These are phyloP conservation scores for Didymella sp. DNA, from an alignment of 2,329 filamentous ascomycete species.

Conservation along the genomic window DNA sequence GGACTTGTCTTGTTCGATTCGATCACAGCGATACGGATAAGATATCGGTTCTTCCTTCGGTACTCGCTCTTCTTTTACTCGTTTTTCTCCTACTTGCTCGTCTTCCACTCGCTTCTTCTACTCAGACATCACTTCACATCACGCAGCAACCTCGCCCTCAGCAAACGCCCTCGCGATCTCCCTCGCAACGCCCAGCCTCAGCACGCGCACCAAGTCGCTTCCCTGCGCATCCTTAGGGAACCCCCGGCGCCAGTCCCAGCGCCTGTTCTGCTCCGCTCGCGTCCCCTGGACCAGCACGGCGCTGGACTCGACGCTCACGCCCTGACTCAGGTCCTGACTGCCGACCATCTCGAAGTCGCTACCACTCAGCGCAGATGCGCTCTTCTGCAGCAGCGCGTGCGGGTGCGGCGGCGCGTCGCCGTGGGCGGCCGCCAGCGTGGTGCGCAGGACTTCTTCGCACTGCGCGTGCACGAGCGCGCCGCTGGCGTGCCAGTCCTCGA, in stretches of 20 bases:
- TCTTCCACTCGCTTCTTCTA: too few relatives aligned
- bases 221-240: constrained; percentile 66
- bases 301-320: constrained; percentile 53
- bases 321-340: constrained; percentile 67
- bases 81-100: too few relatives aligned
- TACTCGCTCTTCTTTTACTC: too few relatives aligned
- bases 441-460: constrained; percentile 78
- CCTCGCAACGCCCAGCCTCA: constrained; percentile 76
- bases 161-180: constrained; percentile 76
- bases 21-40: too few relatives aligned
- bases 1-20: too few relatives aligned
- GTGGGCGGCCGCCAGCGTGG: constrained; percentile 74
- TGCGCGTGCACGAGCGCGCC: constrained; percentile 73
- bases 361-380: constrained; percentile 61
- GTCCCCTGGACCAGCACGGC: constrained; percentile 54
- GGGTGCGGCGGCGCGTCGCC: constrained; percentile 42
- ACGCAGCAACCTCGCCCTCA: constrained; percentile 63
- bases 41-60: too few relatives aligned
- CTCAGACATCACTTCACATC: too few relatives aligned
- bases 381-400: constrained; percentile 62
- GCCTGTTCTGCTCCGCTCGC: constrained; percentile 57
- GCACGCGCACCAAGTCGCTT: constrained; percentile 72
- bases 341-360: constrained; percentile 73
- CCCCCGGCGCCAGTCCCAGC: constrained; percentile 75
- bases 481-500: constrained; percentile 82